Percentiles rank a stretch among this genome's conserved stretches.
These are phyloP conservation scores for Cucurbita ficifolia DNA, from an alignment of 306 rosid species.

Conservation along the genomic window DNA sequence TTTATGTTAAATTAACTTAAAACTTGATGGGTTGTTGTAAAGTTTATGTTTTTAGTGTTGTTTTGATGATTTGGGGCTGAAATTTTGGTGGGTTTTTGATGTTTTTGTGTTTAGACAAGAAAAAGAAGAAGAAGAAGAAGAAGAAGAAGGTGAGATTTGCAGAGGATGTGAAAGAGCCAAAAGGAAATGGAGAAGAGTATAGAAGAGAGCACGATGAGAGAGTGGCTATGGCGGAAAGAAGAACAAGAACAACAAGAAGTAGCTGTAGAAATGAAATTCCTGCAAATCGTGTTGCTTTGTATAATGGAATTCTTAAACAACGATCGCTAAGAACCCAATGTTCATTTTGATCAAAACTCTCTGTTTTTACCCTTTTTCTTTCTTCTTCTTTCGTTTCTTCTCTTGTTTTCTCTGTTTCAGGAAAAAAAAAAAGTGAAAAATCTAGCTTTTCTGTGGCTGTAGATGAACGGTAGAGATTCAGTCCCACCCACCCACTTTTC, in stretches of 20 bases:
- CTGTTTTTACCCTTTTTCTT: neutral
- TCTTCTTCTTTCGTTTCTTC: neutral
- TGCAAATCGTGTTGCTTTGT: conserved; percentile 28
- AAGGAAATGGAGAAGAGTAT: conserved; percentile 18
- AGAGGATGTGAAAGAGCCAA: conserved; percentile 41
- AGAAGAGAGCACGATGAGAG: conserved; percentile 19
- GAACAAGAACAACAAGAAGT: conserved; percentile 3
- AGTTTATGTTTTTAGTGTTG: neutral
- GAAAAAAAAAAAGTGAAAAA: neutral
- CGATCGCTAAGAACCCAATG: conserved; percentile 26
- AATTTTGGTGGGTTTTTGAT: neutral
- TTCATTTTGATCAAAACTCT: conserved; percentile 3
- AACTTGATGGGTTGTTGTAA: neutral
- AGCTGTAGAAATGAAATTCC: conserved; percentile 11
- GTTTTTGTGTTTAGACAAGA: neutral
- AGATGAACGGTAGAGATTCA: neutral
- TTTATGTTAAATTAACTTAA: too few relatives aligned
- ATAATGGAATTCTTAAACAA: conserved; percentile 33
- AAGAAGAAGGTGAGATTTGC: conserved; percentile 68
- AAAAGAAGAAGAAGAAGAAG: conserved; percentile 21
- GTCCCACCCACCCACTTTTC: neutral
- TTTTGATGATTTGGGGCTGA: neutral
- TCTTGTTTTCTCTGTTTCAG: neutral
- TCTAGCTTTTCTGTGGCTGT: neutral
- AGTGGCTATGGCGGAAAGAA: neutral